Conservation (phyloP, 495 filamentous ascomycete genomes). For the Rostrohypoxylon terebratum region DNA sequence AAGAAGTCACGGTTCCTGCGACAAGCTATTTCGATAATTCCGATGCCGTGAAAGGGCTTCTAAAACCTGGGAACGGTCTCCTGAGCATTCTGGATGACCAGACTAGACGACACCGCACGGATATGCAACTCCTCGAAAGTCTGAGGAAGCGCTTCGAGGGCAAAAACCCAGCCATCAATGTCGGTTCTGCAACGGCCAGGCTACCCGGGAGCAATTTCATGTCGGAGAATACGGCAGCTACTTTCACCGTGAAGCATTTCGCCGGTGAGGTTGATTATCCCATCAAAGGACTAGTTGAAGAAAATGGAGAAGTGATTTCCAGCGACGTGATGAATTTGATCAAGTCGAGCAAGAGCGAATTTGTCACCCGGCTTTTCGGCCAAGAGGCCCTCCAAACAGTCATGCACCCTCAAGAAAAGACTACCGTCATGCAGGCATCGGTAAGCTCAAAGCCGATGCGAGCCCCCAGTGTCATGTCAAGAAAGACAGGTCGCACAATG, state of each 20-base stretch:
- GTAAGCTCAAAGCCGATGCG: conserved; percentile 94
- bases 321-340: conserved; percentile 97
- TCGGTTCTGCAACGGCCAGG: conserved; percentile 73
- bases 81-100: conserved; percentile 96
- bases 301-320: conserved; percentile 95
- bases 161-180: conserved; percentile 89
- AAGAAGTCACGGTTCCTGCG: conserved; percentile 87
- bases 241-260: conserved; percentile 93
- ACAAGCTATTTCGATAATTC: conserved; percentile 98
- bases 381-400: conserved; percentile 92
- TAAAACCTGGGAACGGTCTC: conserved; percentile 92
- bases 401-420: conserved; percentile 88
- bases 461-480: conserved; percentile 90
- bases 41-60: conserved; percentile 87
- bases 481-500: conserved; percentile 59
- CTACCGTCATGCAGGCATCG: conserved; percentile 93
- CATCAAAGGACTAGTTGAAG: conserved; percentile 84
- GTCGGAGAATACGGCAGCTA: conserved; percentile 78
- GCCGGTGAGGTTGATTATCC: conserved; percentile 98
- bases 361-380: conserved; percentile 89
- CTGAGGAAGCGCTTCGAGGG: conserved; percentile 91
- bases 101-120: conserved; percentile 85
- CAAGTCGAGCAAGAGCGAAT: conserved; percentile 84
- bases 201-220: conserved; percentile 83
- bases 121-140: conserved; percentile 89